Conservation (phyloP, 306 rosid genomes). For the Astragalus glycyphyllos region DNA sequence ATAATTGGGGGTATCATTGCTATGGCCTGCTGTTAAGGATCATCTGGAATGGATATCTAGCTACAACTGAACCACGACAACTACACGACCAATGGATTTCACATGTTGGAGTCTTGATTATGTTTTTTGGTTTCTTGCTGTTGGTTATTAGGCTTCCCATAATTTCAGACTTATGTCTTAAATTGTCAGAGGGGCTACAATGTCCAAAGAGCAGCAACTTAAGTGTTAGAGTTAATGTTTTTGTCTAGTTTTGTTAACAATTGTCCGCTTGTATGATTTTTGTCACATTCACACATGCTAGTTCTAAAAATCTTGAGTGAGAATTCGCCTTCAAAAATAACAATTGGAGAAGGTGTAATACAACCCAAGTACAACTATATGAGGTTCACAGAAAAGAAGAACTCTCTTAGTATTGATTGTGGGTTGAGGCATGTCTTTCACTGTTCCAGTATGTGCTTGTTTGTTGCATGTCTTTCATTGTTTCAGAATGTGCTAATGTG, state of each 20-base stretch:
- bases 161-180: conserved; percentile 53
- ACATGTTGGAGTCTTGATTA: conserved; percentile 50
- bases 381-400: not conserved
- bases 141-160: conserved; percentile 60
- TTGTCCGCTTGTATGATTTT: not conserved
- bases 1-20: conserved; percentile 45
- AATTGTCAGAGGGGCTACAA: conserved; percentile 51
- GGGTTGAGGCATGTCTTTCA: not conserved
- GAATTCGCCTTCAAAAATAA: conserved; percentile 6
- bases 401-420: not conserved
- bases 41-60: conserved; percentile 46
- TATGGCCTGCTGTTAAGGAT: conserved; percentile 48
- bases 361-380: not conserved
- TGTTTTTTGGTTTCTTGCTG: conserved; percentile 62
- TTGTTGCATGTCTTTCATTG: not conserved
- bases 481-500: not conserved
- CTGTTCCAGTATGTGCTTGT: no score
- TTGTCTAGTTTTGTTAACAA: conserved; percentile 5
- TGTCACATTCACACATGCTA: not conserved
- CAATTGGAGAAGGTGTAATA: not conserved
- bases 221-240: conserved; percentile 16
- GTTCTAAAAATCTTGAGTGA: not conserved
- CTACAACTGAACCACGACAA: conserved; percentile 40
- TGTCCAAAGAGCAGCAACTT: conserved; percentile 41
- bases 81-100: conserved; percentile 45